A percentile compares a stretch with the other conserved stretches of the same genome.
Conservation (phyloP, 768 basidiomycete genomes). For the Astraeus odoratus region DNA sequence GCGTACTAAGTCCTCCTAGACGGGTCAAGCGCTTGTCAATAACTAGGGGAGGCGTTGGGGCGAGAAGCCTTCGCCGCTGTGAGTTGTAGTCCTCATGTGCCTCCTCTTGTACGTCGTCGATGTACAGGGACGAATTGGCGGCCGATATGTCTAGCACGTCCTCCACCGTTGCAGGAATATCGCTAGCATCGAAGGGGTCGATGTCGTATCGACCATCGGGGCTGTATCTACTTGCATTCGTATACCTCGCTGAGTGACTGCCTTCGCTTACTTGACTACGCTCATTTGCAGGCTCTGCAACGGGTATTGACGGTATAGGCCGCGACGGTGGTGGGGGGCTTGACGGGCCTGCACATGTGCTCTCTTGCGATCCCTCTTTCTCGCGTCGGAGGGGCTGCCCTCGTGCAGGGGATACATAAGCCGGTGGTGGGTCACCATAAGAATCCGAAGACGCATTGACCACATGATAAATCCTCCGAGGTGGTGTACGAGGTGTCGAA, state of each 20-base stretch:
- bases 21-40: slow-evolving; percentile 18
- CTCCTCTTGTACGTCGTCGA: slow-evolving; percentile 2
- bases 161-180: slow-evolving; percentile 20
- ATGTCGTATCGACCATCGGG: background rate
- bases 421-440: slow-evolving; percentile 39
- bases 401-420: slow-evolving; percentile 30
- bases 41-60: slow-evolving; percentile 27
- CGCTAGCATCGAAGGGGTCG: background rate
- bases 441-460: slow-evolving; percentile 31
- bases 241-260: background rate
- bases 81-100: slow-evolving; percentile 6
- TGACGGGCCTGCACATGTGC: background rate
- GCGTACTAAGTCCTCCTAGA: slow-evolving; percentile 8
- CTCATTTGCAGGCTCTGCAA: background rate
- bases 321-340: slow-evolving; percentile 10
- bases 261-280: slow-evolving; percentile 4
- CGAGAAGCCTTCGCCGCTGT: slow-evolving; percentile 6
- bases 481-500: slow-evolving; percentile 27
- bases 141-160: slow-evolving; percentile 22
- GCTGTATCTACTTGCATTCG: background rate
- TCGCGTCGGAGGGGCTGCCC: slow-evolving; percentile 10
- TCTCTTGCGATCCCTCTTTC: slow-evolving; percentile 8
- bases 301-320: slow-evolving; percentile 15
- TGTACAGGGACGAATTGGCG: slow-evolving; percentile 13
- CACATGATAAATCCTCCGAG: slow-evolving; percentile 36